A percentile compares a stretch with the other conserved stretches of the same genome.
Conservation (phyloP, 805 yeast species). For the Komagataella mondaviorum region DNA sequence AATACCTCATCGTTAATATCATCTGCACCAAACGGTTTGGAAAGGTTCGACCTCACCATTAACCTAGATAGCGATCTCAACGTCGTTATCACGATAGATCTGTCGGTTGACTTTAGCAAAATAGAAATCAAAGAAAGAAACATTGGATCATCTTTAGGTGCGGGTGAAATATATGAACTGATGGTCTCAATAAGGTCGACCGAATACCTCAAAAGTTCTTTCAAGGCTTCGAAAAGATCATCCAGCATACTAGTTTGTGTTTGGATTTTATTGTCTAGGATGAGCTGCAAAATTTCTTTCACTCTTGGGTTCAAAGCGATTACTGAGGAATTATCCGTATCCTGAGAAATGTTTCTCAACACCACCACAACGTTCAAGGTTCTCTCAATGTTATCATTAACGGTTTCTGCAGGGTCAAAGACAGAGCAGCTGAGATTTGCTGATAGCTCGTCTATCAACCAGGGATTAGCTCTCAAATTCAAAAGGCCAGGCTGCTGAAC, state of each 20-base stretch:
- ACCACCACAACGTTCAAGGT: slow-evolving; percentile 43
- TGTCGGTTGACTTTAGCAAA: slow-evolving; percentile 43
- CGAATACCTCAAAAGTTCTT: slow-evolving; percentile 53
- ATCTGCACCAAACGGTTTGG: slow-evolving; percentile 36
- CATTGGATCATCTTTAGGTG: slow-evolving; percentile 53
- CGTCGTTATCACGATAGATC: slow-evolving; percentile 54
- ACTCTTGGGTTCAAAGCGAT: slow-evolving; percentile 37
- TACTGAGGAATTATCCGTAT: slow-evolving; percentile 67
- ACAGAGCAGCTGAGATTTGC: slow-evolving; percentile 14
- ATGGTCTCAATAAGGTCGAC: slow-evolving; percentile 77
- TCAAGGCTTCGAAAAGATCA: slow-evolving; percentile 18
- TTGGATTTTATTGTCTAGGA: slow-evolving; percentile 20
- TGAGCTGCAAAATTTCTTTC: slow-evolving; percentile 23
- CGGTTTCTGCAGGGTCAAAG: slow-evolving; percentile 3
- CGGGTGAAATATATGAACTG: slow-evolving; percentile 71
- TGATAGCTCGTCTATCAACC: slow-evolving; percentile 26
- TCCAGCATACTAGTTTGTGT: slow-evolving; percentile 15
- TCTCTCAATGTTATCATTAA: slow-evolving; percentile 2
- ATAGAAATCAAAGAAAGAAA: slow-evolving; percentile 41
- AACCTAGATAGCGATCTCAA: slow-evolving; percentile 71
- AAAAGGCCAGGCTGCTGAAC: slow-evolving; percentile 23
- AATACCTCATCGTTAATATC: slow-evolving; percentile 32
- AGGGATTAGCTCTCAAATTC: slow-evolving; percentile 26
- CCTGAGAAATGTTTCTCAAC: slow-evolving; percentile 74
- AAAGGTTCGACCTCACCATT: slow-evolving; percentile 42